These are phyloP conservation scores for Emmonsiellopsis sp. DNA, from an alignment of 2,329 filamentous ascomycete genomes.

Conservation along the genomic window DNA sequence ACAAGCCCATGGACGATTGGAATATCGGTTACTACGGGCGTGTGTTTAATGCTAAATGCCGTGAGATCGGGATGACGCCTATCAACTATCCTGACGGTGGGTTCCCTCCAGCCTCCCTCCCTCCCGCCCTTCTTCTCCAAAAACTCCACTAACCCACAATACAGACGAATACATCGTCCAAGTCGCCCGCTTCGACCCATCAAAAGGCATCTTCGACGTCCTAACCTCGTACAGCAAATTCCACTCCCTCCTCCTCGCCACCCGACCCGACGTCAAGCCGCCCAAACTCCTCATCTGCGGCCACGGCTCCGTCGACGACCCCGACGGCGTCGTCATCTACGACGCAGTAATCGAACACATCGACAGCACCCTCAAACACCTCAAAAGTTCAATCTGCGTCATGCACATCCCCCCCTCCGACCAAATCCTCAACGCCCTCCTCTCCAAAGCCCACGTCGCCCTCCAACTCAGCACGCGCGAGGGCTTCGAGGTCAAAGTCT, in stretches of 20 bases:
- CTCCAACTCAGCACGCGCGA: constrained; percentile 74
- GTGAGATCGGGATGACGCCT: constrained; percentile 42
- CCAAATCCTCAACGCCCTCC: constrained; percentile 67
- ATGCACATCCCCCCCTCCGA: constrained; percentile 71
- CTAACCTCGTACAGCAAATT: constrained; percentile 42
- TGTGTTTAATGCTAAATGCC: constrained; percentile 58
- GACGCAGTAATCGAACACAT: constrained; percentile 63
- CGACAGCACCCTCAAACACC: constrained; percentile 52
- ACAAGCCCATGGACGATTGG: constrained; percentile 64
- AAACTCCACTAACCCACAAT: constrained; percentile 31
- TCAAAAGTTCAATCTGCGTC: constrained; percentile 59
- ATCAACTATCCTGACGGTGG: constrained; percentile 32
- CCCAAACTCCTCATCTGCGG: constrained; percentile 67
- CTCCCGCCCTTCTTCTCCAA: constrained; percentile 30
- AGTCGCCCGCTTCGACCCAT: constrained; percentile 72
- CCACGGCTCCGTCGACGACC: constrained; percentile 73
- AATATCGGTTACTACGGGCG: constrained; percentile 66
- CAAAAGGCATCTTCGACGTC: constrained; percentile 68
- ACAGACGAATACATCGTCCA: constrained; percentile 66
- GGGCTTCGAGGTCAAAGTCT: constrained; percentile 81
- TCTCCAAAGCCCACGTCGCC: constrained; percentile 63
- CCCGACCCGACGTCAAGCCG: constrained; percentile 44
- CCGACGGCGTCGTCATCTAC: constrained; percentile 63
- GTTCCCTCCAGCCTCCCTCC: neutral
- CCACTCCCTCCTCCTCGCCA: constrained; percentile 48